These are phyloP conservation scores for Pholiota adiposa DNA, from an alignment of 1,284 basidiomycete species.

Conservation along the genomic window DNA sequence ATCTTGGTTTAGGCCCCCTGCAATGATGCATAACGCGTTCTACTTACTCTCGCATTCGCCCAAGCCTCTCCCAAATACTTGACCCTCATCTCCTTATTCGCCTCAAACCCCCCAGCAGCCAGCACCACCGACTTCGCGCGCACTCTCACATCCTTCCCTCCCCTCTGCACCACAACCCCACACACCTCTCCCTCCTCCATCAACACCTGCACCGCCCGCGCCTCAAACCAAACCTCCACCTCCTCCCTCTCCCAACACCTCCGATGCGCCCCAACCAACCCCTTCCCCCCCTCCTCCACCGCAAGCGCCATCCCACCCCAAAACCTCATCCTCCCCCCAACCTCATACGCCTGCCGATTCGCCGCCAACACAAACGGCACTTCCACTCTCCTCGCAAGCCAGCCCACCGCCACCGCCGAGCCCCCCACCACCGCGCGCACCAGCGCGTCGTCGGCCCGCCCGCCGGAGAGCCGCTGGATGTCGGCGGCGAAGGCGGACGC, in stretches of 20 bases:
- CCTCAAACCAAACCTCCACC: slow-evolving; percentile 59
- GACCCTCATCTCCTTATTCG: slow-evolving; percentile 51
- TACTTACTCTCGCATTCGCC: slow-evolving; percentile 55
- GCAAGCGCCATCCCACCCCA: slow-evolving; percentile 71
- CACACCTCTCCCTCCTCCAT: slow-evolving; percentile 37
- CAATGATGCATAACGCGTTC: background rate
- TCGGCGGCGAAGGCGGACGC: slow-evolving; percentile 56
- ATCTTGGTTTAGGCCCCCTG: slow-evolving; percentile 2
- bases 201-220: slow-evolving; percentile 49
- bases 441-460: slow-evolving; percentile 50
- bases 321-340: slow-evolving; percentile 63
- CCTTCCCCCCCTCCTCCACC: slow-evolving; percentile 67
- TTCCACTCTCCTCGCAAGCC: slow-evolving; percentile 54
- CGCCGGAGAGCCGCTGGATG: slow-evolving; percentile 60
- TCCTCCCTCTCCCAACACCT: slow-evolving; percentile 52
- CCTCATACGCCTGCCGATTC: slow-evolving; percentile 68
- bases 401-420: slow-evolving; percentile 57
- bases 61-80: slow-evolving; percentile 60
- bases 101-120: slow-evolving; percentile 69
- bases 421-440: slow-evolving; percentile 57
- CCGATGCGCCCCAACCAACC: slow-evolving; percentile 62
- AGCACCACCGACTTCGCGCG: slow-evolving; percentile 52
- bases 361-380: slow-evolving; percentile 65
- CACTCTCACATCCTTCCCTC: slow-evolving; percentile 41
- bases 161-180: slow-evolving; percentile 48